These are phyloP conservation scores for Lentinula aciculospora DNA, from an alignment of 768 basidiomycete species.

Conservation along the genomic window DNA sequence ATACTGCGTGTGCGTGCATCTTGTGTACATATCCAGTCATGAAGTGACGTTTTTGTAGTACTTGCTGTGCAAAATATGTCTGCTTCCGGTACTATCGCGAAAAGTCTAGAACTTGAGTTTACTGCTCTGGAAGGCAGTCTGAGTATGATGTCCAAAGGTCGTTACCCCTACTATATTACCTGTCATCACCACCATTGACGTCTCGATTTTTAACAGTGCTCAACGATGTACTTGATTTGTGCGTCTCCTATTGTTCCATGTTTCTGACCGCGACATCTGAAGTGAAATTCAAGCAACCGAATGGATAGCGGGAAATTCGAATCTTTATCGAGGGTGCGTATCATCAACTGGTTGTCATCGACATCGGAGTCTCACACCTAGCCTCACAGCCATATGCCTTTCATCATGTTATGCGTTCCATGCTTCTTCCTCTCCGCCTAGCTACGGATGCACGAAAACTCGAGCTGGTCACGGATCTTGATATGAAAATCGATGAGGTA, in stretches of 20 bases:
- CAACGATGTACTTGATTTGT: slow-evolving; percentile 64
- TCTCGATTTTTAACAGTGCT: too few relatives aligned
- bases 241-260: not conserved
- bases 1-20: slow-evolving; percentile 44
- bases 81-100: slow-evolving; percentile 51
- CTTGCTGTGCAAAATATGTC: slow-evolving; percentile 79
- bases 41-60: slow-evolving; percentile 19
- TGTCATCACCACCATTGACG: not conserved
- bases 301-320: slow-evolving; percentile 71
- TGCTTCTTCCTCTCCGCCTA: slow-evolving; percentile 49
- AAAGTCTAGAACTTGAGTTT: slow-evolving; percentile 66
- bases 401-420: slow-evolving; percentile 54
- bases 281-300: slow-evolving; percentile 36
- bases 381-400: slow-evolving; percentile 45
- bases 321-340: slow-evolving; percentile 34
- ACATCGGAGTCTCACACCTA: not conserved
- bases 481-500: slow-evolving; percentile 46
- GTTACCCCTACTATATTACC: slow-evolving; percentile 6
- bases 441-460: slow-evolving; percentile 57
- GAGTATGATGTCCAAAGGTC: slow-evolving; percentile 70
- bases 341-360: not conserved
- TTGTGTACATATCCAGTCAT: not conserved
- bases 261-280: not conserved
- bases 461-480: slow-evolving; percentile 52
- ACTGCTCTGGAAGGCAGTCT: slow-evolving; percentile 63